A percentile compares a stretch with the other conserved stretches of the same genome.
Conservation (phyloP, 306 rosid species). For the Herpetospermum pedunculosum region DNA sequence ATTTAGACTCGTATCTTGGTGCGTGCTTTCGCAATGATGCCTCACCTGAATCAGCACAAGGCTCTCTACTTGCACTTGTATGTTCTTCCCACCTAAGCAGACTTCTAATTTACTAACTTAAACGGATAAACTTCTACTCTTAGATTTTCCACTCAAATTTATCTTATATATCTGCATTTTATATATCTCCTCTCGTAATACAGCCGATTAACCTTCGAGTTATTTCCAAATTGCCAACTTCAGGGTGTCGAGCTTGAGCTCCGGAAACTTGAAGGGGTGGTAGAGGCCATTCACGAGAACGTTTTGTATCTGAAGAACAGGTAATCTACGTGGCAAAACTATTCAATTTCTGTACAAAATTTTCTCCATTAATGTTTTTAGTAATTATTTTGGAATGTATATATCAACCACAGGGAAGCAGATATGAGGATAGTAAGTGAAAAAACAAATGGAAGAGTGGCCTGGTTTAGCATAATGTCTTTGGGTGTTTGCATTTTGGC, state of each 20-base stretch:
- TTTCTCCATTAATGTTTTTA: not conserved
- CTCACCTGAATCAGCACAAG: not conserved
- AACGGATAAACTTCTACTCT: not conserved
- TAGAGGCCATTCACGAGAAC: slow-evolving; percentile 76
- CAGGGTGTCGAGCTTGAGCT: slow-evolving; percentile 92
- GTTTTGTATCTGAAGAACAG: slow-evolving; percentile 63
- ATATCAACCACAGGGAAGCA: slow-evolving; percentile 46
- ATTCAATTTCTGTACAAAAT: not conserved
- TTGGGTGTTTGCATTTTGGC: slow-evolving; percentile 64
- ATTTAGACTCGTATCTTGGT: not conserved
- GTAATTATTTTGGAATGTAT: not conserved
- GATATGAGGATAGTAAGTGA: slow-evolving; percentile 85
- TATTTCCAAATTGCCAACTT: not conserved
- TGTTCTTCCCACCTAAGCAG: not conserved
- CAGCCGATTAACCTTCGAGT: not conserved
- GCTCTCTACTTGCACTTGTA: not conserved
- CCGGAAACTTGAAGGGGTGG: slow-evolving; percentile 85
- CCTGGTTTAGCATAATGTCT: slow-evolving; percentile 73
- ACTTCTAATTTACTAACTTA: too few relatives aligned
- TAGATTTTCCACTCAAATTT: not conserved
- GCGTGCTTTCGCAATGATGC: not conserved
- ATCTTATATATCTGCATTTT: not conserved
- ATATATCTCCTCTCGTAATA: not conserved
- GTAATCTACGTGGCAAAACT: slow-evolving; percentile 22
- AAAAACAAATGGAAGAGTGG: slow-evolving; percentile 65